Base-by-base conservation (phyloP, 2,329 filamentous ascomycete genomes). In the Scedosporium dehoogii region DNA sequence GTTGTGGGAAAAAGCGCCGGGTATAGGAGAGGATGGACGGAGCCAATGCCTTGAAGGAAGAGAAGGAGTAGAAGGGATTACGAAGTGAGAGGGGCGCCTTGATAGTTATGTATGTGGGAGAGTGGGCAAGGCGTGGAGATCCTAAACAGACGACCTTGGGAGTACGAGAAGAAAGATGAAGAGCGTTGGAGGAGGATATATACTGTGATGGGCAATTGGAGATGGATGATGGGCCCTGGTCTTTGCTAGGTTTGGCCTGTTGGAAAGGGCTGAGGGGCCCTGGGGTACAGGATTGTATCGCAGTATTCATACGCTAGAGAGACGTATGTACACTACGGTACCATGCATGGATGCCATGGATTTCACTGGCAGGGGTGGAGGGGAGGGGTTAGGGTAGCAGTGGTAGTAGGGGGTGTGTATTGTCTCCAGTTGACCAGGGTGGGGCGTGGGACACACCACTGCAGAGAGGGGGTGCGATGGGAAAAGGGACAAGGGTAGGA, bases 191-290 rank as follows among this genome's bases (percentile, higher is more conserved):
- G 59, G 25, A 61, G 18, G 59, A 53, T 61, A 61, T 61, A 61
- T 61, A 61, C 33, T 55, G 38, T 53, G 33, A 55, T 53, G 16
- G 16, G 58, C 27, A 29, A 60, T 16, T 60, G 58, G 58, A 51
- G 42, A 59, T 23, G 57, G 57, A 21, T 12, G 18, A 42, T 59
- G 33, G 57, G 27, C 21, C 33, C 33, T 51, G 42, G 58, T 25
- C 46, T 46, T 51, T 38, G 33, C 42, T 48, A 51, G 46, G 14
- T 51, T 51, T n/a, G 46, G 46, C 21, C 16, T 53, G 9, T 38
- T 41, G 46, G 59, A 51, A 41, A 60, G 59, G 46, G 59, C 59
- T 61, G 59, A 61, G 46, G 42, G 27, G 51, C 46, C 18, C 27
- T 61, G 59, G 44, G 59, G 59, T 53, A 55, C 44, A 53, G 48